These are phyloP conservation scores for Xerocomus brunneocitrinus DNA, from an alignment of 768 basidiomycete genomes.

Conservation along the genomic window DNA sequence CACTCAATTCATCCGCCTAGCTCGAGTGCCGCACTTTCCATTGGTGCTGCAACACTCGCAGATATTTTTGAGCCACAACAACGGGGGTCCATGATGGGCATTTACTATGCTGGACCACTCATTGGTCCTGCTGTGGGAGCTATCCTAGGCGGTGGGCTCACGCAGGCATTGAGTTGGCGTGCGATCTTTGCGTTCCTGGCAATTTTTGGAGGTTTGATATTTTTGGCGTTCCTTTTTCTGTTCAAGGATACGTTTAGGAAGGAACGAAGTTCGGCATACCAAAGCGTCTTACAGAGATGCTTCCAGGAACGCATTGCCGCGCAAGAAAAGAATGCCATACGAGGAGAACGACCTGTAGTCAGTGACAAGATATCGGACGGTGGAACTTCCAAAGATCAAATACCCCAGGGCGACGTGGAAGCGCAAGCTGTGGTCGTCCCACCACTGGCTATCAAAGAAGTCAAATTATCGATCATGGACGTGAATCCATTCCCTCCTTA, in stretches of 20 bases:
- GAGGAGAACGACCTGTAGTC: constrained; percentile 5
- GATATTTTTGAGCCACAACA: constrained; percentile 75
- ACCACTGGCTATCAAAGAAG: constrained; percentile 13
- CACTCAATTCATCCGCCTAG: constrained; percentile 26
- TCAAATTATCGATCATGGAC: constrained; percentile 61
- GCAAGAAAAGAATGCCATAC: constrained; percentile 12
- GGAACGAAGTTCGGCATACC: constrained; percentile 80
- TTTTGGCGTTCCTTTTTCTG: constrained; percentile 56
- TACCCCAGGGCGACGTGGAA: constrained; percentile 24
- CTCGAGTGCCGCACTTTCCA: constrained; percentile 62
- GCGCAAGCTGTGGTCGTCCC: constrained; percentile 10
- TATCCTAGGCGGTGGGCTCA: constrained; percentile 65
- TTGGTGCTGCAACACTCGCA: constrained; percentile 69
- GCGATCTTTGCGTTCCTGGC: constrained; percentile 82
- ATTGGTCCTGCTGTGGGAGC: constrained; percentile 69
- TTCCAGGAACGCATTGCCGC: constrained; percentile 20
- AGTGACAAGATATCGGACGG: constrained; percentile 1
- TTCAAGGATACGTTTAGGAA: constrained; percentile 83
- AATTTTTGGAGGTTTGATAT: constrained; percentile 53
- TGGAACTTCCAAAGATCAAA: not conserved
- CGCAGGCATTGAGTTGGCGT: constrained; percentile 71
- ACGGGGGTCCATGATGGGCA: constrained; percentile 74
- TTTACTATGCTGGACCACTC: constrained; percentile 77
- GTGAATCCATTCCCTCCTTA: constrained; percentile 71
- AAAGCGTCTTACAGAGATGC: constrained; percentile 46